Evolutionary conservation across 2,329 filamentous ascomycete species (phyloP), one percentile per base, ranked within the genome.

Genomic region (Stemphylium vesicarium): DNA sequence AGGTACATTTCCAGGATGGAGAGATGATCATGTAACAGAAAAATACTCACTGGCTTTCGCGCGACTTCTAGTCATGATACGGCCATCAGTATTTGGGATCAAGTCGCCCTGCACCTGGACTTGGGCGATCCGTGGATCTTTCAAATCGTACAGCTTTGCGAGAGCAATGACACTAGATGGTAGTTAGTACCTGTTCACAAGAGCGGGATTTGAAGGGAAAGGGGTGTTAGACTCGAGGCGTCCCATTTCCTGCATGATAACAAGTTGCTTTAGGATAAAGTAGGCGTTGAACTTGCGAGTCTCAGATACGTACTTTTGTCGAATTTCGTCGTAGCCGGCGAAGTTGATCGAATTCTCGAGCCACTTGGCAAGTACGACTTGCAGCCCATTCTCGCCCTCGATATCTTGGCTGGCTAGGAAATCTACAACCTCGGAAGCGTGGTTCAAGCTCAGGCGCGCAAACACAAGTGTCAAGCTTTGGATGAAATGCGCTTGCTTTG

Each of bases 381-480:
- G 86, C 7, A 99, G 80, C n/a, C 93, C 95, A 68, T 84, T 96
- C 70, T 90, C 83, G 15, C 88, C 88, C 42, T 86, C 85, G 62
- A 98, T 90, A 64, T 92, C 85, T 59, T 96, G 88, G 69, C 92
- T 88, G 57, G 89, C 89, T 29, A 99, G 82, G 79, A 99, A 99
- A 50, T 95, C 88, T 12, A 98, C 89, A 2, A 99, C 93, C 67
- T 98, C 95, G 20, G 87, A 86, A 9, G 94, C 90, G 42, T 91
- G 92, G 44, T 90, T 86, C 12, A 98, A 83, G 9, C 92, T 94
- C 8, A 99, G 82, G 39, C 94, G 87, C 2, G 94, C 95, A 75
- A 99, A 99, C 1, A 99, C 95, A 5, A 98, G 83, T 50, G 96
- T 97, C 45, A 99, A 80, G 49, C 92, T 96, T 77, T 99, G 95